phyloP scores from a whole-genome alignment of 768 basidiomycete species.

The Chiua virens region DNA sequence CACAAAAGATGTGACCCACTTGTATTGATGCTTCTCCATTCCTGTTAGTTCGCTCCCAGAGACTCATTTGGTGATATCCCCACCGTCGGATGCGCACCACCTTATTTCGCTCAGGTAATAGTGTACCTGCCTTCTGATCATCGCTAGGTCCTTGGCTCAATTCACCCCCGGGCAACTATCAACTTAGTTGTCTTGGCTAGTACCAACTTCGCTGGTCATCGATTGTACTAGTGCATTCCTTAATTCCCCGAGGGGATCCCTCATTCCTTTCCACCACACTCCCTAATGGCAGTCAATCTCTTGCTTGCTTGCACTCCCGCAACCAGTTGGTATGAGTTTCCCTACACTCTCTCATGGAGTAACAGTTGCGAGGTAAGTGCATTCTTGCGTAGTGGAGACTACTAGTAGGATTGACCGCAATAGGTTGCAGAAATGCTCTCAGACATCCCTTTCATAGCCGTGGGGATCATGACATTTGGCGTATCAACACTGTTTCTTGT shows the following conservation, averaged over 20 bases:
- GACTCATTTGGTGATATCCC: background rate
- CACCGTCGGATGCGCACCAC: background rate
- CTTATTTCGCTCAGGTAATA: too few relatives aligned
- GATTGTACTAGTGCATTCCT: background rate
- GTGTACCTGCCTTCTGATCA: background rate
- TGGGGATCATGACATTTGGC: constrained; percentile 65
- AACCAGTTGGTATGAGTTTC: constrained; percentile 20
- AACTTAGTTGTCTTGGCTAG: background rate
- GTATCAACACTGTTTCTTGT: constrained; percentile 56
- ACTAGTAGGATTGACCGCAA: constrained; percentile 9
- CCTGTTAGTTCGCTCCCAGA: background rate
- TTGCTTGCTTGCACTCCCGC: constrained; percentile 10
- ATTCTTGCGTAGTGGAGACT: background rate
- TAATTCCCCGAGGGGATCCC: constrained; percentile 12
- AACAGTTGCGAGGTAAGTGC: constrained; percentile 44
- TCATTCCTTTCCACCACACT: constrained; percentile 15
- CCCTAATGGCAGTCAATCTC: constrained; percentile 18
- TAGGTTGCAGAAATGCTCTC: constrained; percentile 58
- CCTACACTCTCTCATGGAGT: constrained; percentile 38
- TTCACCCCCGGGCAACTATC: background rate
- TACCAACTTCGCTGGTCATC: constrained; percentile 2
- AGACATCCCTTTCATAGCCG: constrained; percentile 66
- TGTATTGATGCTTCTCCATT: background rate
- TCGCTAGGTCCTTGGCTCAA: constrained; percentile 4
- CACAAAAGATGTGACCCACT: too few relatives aligned